Evolutionary conservation across 306 rosid species (phyloP).

Genomic region (Gastrolobium bilobum): DNA sequence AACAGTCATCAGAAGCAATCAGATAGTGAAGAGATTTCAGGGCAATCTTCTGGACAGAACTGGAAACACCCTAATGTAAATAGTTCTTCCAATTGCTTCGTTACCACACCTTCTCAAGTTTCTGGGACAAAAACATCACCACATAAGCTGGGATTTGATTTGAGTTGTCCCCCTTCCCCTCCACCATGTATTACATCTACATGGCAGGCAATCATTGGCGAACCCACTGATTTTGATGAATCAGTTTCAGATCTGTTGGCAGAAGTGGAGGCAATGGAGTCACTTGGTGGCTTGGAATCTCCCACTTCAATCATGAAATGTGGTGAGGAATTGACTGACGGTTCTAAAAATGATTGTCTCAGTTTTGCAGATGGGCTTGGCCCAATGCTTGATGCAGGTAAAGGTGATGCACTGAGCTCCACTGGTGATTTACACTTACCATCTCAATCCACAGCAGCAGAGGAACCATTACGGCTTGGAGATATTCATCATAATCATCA

Average conservation of each 20-base stretch:
- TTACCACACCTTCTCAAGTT: conserved; percentile 54
- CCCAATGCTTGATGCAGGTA: conserved; percentile 82
- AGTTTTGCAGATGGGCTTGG: conserved; percentile 72
- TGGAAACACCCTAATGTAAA: conserved; percentile 61
- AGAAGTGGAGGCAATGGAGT: conserved; percentile 98
- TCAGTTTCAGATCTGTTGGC: conserved; percentile 98
- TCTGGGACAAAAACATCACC: conserved; percentile 54
- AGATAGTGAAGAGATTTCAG: conserved; percentile 74
- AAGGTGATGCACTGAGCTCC: conserved; percentile 86
- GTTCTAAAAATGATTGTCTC: conserved; percentile 77
- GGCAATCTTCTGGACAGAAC: conserved; percentile 80
- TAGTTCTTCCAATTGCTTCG: conserved; percentile 61
- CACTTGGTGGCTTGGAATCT: conserved; percentile 84
- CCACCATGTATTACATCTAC: conserved; percentile 64
- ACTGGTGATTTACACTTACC: conserved; percentile 70
- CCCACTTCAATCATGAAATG: conserved; percentile 75
- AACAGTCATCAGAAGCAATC: conserved; percentile 68
- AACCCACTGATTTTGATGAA: conserved; percentile 82
- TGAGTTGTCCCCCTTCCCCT: conserved; percentile 62
- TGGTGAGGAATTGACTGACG: conserved; percentile 67
- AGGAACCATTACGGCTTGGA: conserved; percentile 57
- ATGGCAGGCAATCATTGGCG: conserved; percentile 81
- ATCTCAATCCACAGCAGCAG: conserved; percentile 58
- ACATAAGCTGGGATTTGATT: conserved; percentile 54
- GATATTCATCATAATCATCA: conserved; percentile 56